Conservation (phyloP, 345 rosid genomes). For the Linum usitatissimum region DNA sequence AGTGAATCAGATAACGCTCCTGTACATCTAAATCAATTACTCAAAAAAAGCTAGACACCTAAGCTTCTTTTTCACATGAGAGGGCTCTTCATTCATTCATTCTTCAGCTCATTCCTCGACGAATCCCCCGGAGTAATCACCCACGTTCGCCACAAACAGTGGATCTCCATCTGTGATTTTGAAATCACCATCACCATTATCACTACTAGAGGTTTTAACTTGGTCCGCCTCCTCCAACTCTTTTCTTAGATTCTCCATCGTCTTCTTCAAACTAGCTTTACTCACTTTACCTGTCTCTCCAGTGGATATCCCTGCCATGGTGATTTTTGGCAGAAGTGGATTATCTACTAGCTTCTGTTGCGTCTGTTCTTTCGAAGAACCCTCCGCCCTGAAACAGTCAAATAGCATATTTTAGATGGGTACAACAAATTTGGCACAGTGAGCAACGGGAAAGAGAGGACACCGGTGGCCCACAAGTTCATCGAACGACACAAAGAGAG, state of each 20-base stretch:
- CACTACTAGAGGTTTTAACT: conserved; percentile 27
- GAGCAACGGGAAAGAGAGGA: too few relatives aligned
- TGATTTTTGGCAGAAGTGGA: conserved; percentile 88
- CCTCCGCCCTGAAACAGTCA: conserved; percentile 21
- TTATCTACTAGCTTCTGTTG: conserved; percentile 32
- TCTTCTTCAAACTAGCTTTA: conserved; percentile 69
- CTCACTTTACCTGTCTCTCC: conserved; percentile 71
- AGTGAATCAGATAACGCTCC: not conserved
- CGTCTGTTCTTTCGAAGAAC: conserved; percentile 19
- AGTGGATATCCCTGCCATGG: conserved; percentile 92
- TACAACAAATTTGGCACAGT: too few relatives aligned
- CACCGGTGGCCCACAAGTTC: not conserved
- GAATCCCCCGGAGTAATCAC: conserved; percentile 64
- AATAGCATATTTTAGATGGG: not conserved
- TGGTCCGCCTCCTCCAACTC: conserved; percentile 64
- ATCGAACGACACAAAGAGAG: conserved; percentile 10
- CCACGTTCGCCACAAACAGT: conserved; percentile 84
- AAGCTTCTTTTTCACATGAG: too few relatives aligned
- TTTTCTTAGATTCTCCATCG: conserved; percentile 62
- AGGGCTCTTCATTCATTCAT: not conserved
- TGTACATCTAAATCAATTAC: not conserved
- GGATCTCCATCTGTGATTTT: conserved; percentile 69
- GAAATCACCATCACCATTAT: conserved; percentile 16
- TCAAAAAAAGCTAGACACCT: not conserved
- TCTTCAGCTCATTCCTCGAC: conserved; percentile 35